Conservation (phyloP, 2,329 filamentous ascomycete species). For the Colletotrichum tamarilloi region DNA sequence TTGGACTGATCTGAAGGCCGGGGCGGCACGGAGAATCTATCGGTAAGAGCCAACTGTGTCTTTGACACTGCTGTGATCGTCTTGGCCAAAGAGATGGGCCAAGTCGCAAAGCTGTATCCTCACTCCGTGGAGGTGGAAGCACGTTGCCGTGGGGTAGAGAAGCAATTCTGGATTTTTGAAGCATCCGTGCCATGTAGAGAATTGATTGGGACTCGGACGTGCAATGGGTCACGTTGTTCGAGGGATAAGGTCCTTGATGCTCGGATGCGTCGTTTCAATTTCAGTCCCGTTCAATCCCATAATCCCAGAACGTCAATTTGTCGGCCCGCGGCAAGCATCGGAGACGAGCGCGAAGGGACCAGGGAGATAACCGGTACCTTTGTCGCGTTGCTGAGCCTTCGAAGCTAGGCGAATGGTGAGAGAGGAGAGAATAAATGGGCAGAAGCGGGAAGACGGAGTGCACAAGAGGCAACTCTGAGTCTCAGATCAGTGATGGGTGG, state of each 20-base stretch:
- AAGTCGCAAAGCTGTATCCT: too few relatives aligned
- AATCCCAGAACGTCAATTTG: background rate
- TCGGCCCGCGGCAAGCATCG: constrained; percentile 3
- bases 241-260: constrained; percentile 13
- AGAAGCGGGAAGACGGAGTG: background rate
- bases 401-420: background rate
- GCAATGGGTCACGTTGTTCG: constrained; percentile 5
- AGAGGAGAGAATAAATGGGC: background rate
- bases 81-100: background rate
- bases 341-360: background rate
- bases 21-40: background rate
- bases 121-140: background rate
- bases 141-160: background rate
- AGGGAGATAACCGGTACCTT: background rate
- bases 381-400: background rate
- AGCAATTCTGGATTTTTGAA: background rate
- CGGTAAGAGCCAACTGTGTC: background rate
- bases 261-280: constrained; percentile 24
- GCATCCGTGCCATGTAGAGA: constrained; percentile 10
- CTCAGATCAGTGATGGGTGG: background rate
- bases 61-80: too few relatives aligned
- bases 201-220: constrained; percentile 31
- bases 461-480: background rate
- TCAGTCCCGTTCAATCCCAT: constrained; percentile 10
- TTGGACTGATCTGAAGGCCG: background rate